phyloP scores from a whole-genome alignment of 371 early-diverging fungal genomes.

The Haplosporangium sp. region DNA sequence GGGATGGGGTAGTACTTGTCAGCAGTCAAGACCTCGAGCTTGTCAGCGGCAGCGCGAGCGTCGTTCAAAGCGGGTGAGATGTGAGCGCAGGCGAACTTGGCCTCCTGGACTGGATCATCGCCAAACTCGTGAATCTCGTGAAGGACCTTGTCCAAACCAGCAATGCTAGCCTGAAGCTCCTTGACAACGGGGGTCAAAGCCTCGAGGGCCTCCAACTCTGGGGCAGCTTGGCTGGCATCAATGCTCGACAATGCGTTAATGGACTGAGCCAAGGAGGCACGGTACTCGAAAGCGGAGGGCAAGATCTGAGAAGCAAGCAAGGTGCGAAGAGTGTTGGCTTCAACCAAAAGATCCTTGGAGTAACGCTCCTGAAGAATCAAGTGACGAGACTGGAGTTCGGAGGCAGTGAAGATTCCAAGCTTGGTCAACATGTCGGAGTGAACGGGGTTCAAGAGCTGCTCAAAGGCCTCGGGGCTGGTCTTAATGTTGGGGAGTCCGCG shows the following conservation, averaged over 20 bases:
- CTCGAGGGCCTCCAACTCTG: slow-evolving; percentile 82
- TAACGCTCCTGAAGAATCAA: slow-evolving; percentile 95
- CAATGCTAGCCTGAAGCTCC: slow-evolving; percentile 61
- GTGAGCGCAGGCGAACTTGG: slow-evolving; percentile 67
- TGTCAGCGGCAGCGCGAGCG: slow-evolving; percentile 81
- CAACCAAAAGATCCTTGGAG: slow-evolving; percentile 94
- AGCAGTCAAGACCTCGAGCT: slow-evolving; percentile 82
- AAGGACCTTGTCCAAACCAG: slow-evolving; percentile 19
- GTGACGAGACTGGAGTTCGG: slow-evolving; percentile 92
- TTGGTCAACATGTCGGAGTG: slow-evolving; percentile 83
- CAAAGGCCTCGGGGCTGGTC: slow-evolving; percentile 89
- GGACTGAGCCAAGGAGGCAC: slow-evolving; percentile 86
- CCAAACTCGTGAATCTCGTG: slow-evolving; percentile 64
- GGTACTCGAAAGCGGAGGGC: slow-evolving; percentile 90
- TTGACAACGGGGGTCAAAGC: slow-evolving; percentile 73
- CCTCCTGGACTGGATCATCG: slow-evolving; percentile 74
- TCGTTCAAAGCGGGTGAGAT: slow-evolving; percentile 80
- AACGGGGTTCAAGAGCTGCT: slow-evolving; percentile 70
- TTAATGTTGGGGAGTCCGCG: slow-evolving; percentile 96
- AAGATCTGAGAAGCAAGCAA: slow-evolving; percentile 87
- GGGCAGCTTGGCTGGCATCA: slow-evolving; percentile 64
- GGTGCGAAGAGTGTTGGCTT: slow-evolving; percentile 88
- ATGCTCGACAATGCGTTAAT: slow-evolving; percentile 73
- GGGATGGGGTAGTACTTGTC: slow-evolving; percentile 97
- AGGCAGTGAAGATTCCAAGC: slow-evolving; percentile 78